Evolutionary conservation across 2,329 filamentous ascomycete genomes (phyloP).

Genomic region (Ophiostoma quercus): DNA sequence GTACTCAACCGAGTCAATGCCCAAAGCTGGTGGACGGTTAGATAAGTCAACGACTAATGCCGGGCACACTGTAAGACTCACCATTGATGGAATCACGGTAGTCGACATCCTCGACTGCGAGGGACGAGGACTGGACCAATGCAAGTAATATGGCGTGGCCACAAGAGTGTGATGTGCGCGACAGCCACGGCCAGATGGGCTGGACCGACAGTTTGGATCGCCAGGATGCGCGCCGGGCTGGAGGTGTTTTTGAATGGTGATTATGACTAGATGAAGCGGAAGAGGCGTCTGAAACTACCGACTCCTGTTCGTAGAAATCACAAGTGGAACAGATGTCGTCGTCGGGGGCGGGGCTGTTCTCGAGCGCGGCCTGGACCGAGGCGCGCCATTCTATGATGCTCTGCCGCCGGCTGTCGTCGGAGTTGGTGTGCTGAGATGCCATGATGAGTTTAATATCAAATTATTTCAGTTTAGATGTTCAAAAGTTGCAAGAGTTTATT

Average conservation of each 20-base stretch:
- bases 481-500: no score
- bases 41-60: neutral
- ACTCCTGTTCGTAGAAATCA: neutral
- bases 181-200: conserved; percentile 21
- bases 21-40: conserved; percentile 16
- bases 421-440: neutral
- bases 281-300: neutral
- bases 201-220: conserved; percentile 6
- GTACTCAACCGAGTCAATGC: conserved; percentile 19
- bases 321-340: neutral
- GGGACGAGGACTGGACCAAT: neutral
- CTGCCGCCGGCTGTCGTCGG: conserved; percentile 6
- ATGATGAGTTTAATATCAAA: neutral
- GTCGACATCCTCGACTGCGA: neutral
- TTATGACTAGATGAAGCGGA: neutral
- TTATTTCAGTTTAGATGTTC: no score
- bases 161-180: conserved; percentile 12
- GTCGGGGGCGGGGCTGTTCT: neutral
- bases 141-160: conserved; percentile 8
- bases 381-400: conserved; percentile 16
- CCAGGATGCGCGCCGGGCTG: conserved; percentile 3
- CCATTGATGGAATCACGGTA: neutral
- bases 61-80: neutral
- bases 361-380: conserved; percentile 13
- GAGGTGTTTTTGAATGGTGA: neutral